Evolutionary conservation across 768 basidiomycete species (phyloP).

Genomic region (Suillus alpinus): DNA sequence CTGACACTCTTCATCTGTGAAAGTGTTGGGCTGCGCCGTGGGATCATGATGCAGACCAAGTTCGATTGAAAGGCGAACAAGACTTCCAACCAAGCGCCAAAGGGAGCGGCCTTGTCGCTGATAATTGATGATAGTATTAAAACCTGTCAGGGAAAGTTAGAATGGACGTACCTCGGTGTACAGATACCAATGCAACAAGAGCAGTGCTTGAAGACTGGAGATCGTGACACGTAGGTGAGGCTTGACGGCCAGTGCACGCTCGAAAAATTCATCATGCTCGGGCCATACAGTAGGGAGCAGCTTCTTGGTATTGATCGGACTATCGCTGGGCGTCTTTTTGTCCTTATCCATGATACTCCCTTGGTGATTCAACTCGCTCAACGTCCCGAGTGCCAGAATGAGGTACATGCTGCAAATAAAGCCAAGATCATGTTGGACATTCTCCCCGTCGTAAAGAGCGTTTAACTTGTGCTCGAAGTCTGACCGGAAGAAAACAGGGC

Average conservation of each 20-base stretch:
- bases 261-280: constrained; percentile 81
- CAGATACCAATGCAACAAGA: constrained; percentile 84
- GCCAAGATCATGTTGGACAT: constrained; percentile 65
- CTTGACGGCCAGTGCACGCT: constrained; percentile 72
- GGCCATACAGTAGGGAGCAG: constrained; percentile 68
- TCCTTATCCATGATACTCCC: constrained; percentile 52
- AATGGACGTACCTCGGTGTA: constrained; percentile 69
- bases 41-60: constrained; percentile 87
- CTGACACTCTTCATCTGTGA: constrained; percentile 75
- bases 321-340: constrained; percentile 30
- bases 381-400: constrained; percentile 74
- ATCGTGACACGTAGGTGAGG: constrained; percentile 82
- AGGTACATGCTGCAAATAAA: constrained; percentile 77
- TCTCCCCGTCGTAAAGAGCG: constrained; percentile 59
- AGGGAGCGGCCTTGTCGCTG: constrained; percentile 87
- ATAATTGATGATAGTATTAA: constrained; percentile 10
- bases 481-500: constrained; percentile 68
- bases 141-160: background rate
- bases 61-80: constrained; percentile 80
- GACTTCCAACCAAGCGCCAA: constrained; percentile 84
- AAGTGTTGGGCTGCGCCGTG: constrained; percentile 54
- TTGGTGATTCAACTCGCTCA: constrained; percentile 78
- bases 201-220: constrained; percentile 79
- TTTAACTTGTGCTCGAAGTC: constrained; percentile 66
- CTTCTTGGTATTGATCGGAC: constrained; percentile 48